Base-by-base conservation (phyloP, 208 protist species). In the Leptomonas seymouri region DNA sequence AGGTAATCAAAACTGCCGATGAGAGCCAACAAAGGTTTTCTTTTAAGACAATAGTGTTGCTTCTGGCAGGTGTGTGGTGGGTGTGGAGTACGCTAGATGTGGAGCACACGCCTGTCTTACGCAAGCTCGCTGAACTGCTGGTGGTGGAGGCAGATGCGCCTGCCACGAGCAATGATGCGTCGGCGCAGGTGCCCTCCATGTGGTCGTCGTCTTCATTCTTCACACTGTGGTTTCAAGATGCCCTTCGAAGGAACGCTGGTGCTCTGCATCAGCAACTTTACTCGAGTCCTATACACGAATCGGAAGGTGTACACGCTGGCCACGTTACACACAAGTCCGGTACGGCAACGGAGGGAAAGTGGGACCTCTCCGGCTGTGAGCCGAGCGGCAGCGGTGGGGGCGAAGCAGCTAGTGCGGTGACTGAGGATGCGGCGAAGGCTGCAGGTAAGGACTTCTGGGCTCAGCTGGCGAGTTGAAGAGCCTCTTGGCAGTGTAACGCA, bases 71-170 rank as follows among this genome's bases (percentile, higher is more conserved):
- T 3, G 69, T 85, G 27, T 85, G 72, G 67, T 42, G 54, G 41
- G 62, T 67, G 6, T 85, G 80, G 80, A 70, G 64, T 0, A 28
- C 71, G 14, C 56, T 85, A 45, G 80, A 85, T 61, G 36, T 11
- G 4, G 45, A 9, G 12, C 70, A 78, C 60, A n/a, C 50, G 1
- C 12, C 45, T 0, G 18, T 59, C 3, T 34, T 81, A 1, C 49
- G 51, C 12, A 23, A 44, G 2, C 62, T 76, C n/a, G 53, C 67
- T 18, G 44, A 42, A 18, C 44, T 18, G 6, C 68, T 72, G 18
- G 27, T 67, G 23, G 39, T 53, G 11, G 6, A 11, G 20, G 31
- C 20, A 25, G 56, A 62, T 23, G 21, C 39, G 18, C n/a, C 11
- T 16, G 36, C 55, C 25, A 1, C 21, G 21, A 14, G 39, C 12